Evolutionary conservation across 176 grass and related monocot species (phyloP).

Genomic region (Carex cristatella): DNA sequence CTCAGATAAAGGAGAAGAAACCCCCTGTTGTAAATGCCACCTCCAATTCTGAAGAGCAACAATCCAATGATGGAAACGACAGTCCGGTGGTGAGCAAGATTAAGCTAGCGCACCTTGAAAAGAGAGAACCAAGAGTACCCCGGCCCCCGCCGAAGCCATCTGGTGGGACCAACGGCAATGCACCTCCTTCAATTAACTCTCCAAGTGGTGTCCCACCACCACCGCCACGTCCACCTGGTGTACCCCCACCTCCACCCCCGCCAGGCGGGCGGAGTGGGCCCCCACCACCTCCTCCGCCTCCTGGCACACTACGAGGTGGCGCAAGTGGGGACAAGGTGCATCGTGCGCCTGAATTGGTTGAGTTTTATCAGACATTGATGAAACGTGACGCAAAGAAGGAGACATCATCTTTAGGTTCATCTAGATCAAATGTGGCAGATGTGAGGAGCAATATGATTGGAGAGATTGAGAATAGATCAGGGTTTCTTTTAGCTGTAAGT

Average conservation of each 20-base stretch:
- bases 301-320: slow-evolving; percentile 33
- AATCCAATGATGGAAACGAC: slow-evolving; percentile 43
- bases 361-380: slow-evolving; percentile 95
- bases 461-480: slow-evolving; percentile 89
- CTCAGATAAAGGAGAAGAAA: slow-evolving; percentile 75
- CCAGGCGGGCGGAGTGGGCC: slow-evolving; percentile 43
- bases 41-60: slow-evolving; percentile 44
- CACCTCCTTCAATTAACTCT: slow-evolving; percentile 29
- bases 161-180: slow-evolving; percentile 5
- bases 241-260: slow-evolving; percentile 58
- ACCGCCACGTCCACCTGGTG: slow-evolving; percentile 38
- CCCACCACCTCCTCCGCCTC: slow-evolving; percentile 48
- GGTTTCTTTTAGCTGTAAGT: slow-evolving; percentile 92
- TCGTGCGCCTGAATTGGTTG: slow-evolving; percentile 74
- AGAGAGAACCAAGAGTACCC: slow-evolving; percentile 71
- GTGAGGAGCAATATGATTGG: slow-evolving; percentile 85
- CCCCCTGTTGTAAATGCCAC: slow-evolving; percentile 18
- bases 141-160: slow-evolving; percentile 63
- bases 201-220: slow-evolving; percentile 26
- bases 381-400: slow-evolving; percentile 91
- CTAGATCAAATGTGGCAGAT: slow-evolving; percentile 53
- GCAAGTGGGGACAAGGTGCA: slow-evolving; percentile 72
- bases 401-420: slow-evolving; percentile 35
- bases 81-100: slow-evolving; percentile 54
- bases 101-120: slow-evolving; percentile 80